Evolutionary conservation across 2,329 filamentous ascomycete genomes (phyloP).

Genomic region (Blastomyces parvus): DNA sequence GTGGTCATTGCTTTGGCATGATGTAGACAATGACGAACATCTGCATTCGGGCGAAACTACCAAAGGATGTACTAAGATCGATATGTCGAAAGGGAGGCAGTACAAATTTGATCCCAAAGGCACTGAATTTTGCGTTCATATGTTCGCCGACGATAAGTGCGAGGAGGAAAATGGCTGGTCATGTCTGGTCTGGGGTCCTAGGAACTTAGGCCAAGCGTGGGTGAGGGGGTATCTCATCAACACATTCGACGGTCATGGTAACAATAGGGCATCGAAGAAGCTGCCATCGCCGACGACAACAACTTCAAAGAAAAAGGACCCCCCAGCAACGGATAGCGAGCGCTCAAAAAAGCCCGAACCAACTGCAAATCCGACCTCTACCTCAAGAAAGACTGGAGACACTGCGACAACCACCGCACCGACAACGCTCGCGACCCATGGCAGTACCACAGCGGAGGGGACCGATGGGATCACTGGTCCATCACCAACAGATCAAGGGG

Average conservation of each 20-base stretch:
- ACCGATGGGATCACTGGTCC: background rate
- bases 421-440: background rate
- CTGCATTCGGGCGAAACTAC: conserved; percentile 6
- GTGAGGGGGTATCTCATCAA: conserved; percentile 8
- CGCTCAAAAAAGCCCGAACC: background rate
- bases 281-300: background rate
- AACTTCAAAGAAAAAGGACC: background rate
- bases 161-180: conserved; percentile 10
- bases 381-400: no score
- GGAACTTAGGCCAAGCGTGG: conserved; percentile 6
- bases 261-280: background rate
- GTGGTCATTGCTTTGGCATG: conserved; percentile 11
- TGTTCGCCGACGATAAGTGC: conserved; percentile 11
- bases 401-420: background rate
- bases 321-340: background rate
- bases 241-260: conserved; percentile 4
- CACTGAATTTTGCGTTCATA: conserved; percentile 5
- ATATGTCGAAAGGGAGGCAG: conserved; percentile 9
- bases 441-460: background rate
- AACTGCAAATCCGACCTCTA: background rate
- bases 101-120: conserved; percentile 12
- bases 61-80: conserved; percentile 7
- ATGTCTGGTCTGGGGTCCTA: conserved; percentile 10
- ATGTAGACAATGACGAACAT: conserved; percentile 3
- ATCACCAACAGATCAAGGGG: background rate